Evolutionary conservation across 306 rosid species (phyloP).

Genomic region (Casuarina glauca): DNA sequence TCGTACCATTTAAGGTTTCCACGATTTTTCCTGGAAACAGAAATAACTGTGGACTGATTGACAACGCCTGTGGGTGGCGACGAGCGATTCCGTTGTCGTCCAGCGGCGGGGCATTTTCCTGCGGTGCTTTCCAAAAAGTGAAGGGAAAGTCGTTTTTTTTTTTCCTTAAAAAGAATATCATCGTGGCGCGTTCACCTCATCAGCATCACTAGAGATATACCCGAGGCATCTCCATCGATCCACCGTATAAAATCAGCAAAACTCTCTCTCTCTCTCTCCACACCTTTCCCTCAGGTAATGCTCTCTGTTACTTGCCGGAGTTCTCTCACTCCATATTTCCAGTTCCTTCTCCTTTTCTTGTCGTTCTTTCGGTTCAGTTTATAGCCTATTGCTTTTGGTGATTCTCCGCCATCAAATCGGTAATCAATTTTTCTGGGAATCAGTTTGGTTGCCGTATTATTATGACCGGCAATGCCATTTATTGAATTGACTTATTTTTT

Average conservation of each 20-base stretch:
- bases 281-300: not conserved
- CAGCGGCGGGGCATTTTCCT: slow-evolving; percentile 1
- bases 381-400: not conserved
- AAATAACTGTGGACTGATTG: too few relatives aligned
- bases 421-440: not conserved
- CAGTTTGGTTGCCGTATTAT: not conserved
- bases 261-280: not conserved
- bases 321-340: not conserved
- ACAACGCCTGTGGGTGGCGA: too few relatives aligned
- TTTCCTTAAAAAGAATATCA: too few relatives aligned
- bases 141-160: too few relatives aligned
- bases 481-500: not conserved
- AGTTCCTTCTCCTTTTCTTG: not conserved
- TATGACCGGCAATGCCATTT: not conserved
- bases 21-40: too few relatives aligned
- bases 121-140: too few relatives aligned
- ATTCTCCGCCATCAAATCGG: not conserved
- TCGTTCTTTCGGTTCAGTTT: not conserved
- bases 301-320: not conserved
- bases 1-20: too few relatives aligned
- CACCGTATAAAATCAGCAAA: not conserved
- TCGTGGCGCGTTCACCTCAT: not conserved
- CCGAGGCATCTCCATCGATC: not conserved
- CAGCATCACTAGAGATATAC: not conserved
- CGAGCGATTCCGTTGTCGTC: not conserved